Base-by-base conservation (phyloP, 2,329 filamentous ascomycete genomes). In the Claviceps lovelessii region DNA sequence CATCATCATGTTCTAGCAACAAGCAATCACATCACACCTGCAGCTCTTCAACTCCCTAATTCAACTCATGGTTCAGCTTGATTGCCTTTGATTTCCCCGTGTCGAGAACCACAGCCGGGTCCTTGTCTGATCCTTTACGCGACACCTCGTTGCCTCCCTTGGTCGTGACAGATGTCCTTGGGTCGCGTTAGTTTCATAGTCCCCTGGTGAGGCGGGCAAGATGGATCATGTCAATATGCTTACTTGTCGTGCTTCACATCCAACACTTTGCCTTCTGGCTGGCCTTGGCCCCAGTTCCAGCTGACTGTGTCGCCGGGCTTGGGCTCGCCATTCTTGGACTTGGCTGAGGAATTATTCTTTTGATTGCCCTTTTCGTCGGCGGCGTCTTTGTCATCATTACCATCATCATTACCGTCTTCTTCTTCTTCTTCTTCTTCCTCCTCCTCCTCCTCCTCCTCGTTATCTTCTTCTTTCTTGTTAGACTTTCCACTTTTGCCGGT, bases 201-300 rank as follows among this genome's bases (percentile, higher is more conserved):
- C 35, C 35, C 44, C 11, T 2, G 5, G 8, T 4, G 17, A 17
- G 13, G 0, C n/a, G 23, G 11, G 13, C 23, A 8, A 17, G 23
- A 19, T 29, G 49, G 8, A 45, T 13, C 23, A 19, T 17, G 4
- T 11, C 17, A 4, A 33, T 28, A 41, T 15, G 55, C 69, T 62
- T 56, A 74, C 72, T 70, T 67, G 31, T 72, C 68, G 0, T 61
- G 64, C 56, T 73, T 73, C 47, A 74, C 72, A 15, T 74, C 71
- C 3, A 74, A 58, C 1, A 75, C 72, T 15, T 72, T 72, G 2
- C 72, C 72, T 56, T 73, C 56, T 1, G 72, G 71, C 23, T 73
- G 66, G 9, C 71, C 72, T 19, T 63, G 62, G 13, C 72, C 72
- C 72, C 72, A 75, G 31, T 73, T 72, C 72, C 72, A 75, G 58